Conservation (phyloP, 805 yeast species). For the Candida koratica region DNA sequence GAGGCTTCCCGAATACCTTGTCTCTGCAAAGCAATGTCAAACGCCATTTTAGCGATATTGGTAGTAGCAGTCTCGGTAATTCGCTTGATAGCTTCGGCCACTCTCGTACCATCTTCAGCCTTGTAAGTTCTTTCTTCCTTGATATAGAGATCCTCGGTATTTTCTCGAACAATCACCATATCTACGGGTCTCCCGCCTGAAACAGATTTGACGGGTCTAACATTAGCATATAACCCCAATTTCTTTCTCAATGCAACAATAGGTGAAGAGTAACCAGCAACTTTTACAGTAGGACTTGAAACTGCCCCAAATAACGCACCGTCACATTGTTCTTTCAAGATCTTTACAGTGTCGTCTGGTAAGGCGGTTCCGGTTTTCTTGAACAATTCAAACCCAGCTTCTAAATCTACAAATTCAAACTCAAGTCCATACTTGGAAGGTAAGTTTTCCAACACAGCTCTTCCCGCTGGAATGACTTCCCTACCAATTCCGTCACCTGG, state of each 20-base stretch:
- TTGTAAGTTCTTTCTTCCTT: slow-evolving; percentile 82
- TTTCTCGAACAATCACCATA: slow-evolving; percentile 97
- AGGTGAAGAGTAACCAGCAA: slow-evolving; percentile 96
- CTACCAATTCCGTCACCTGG: slow-evolving; percentile 99
- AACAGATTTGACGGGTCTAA: slow-evolving; percentile 95
- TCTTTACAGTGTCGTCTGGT: slow-evolving; percentile 85
- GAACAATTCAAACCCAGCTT: slow-evolving; percentile 94
- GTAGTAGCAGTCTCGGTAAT: slow-evolving; percentile 84
- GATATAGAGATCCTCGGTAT: slow-evolving; percentile 95
- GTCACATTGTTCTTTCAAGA: slow-evolving; percentile 77
- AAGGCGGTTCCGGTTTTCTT: slow-evolving; percentile 92
- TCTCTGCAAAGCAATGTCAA: slow-evolving; percentile 90
- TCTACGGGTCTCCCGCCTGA: slow-evolving; percentile 89
- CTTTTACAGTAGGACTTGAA: slow-evolving; percentile 89
- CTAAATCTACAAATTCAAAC: slow-evolving; percentile 81
- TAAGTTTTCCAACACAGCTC: slow-evolving; percentile 76
- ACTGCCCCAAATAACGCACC: slow-evolving; percentile 99
- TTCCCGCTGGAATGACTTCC: slow-evolving; percentile 97
- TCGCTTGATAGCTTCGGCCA: slow-evolving; percentile 97
- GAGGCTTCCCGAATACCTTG: slow-evolving; percentile 66
- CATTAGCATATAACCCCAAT: slow-evolving; percentile 91
- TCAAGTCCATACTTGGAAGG: slow-evolving; percentile 71
- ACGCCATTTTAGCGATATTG: slow-evolving; percentile 85
- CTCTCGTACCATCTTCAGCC: slow-evolving; percentile 76
- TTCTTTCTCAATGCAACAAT: slow-evolving; percentile 97